A percentile compares a stretch with the other conserved stretches of the same genome.
These are phyloP conservation scores for Fusarium devonianum DNA, from an alignment of 2,329 filamentous ascomycete species.

Conservation along the genomic window DNA sequence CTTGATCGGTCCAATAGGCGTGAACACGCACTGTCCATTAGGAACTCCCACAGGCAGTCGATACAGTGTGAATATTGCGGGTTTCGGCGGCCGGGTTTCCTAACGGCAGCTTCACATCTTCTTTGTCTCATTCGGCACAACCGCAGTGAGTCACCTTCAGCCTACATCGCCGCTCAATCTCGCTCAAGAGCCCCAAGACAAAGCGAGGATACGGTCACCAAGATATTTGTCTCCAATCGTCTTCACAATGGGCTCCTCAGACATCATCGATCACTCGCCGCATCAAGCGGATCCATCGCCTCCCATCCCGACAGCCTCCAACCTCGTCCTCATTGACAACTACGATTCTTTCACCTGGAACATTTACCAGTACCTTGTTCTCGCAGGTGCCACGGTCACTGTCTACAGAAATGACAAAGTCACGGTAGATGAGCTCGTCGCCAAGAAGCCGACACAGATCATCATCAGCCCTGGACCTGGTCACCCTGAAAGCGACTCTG, in stretches of 20 bases:
- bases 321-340: slow-evolving; percentile 96
- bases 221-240: background rate
- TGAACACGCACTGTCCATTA: slow-evolving; percentile 26
- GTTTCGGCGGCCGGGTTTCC: background rate
- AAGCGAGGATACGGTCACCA: slow-evolving; percentile 4
- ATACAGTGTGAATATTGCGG: background rate
- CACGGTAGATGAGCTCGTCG: slow-evolving; percentile 81
- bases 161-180: slow-evolving; percentile 24
- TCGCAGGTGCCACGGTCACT: slow-evolving; percentile 91
- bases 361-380: slow-evolving; percentile 95
- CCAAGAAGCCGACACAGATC: slow-evolving; percentile 87
- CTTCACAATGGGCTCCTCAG: slow-evolving; percentile 56
- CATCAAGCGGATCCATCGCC: slow-evolving; percentile 79
- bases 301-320: slow-evolving; percentile 80
- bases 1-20: slow-evolving; percentile 25
- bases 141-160: slow-evolving; percentile 33
- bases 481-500: slow-evolving; percentile 89
- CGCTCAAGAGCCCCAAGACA: slow-evolving; percentile 1
- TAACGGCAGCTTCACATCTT: slow-evolving; percentile 26
- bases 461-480: slow-evolving; percentile 95
- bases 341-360: slow-evolving; percentile 99
- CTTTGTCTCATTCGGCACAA: slow-evolving; percentile 26
- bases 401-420: slow-evolving; percentile 95
- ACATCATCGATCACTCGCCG: slow-evolving; percentile 81
- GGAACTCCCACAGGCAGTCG: background rate